Evolutionary conservation across 768 basidiomycete species (phyloP).

Genomic region (Mycena vulgaris): DNA sequence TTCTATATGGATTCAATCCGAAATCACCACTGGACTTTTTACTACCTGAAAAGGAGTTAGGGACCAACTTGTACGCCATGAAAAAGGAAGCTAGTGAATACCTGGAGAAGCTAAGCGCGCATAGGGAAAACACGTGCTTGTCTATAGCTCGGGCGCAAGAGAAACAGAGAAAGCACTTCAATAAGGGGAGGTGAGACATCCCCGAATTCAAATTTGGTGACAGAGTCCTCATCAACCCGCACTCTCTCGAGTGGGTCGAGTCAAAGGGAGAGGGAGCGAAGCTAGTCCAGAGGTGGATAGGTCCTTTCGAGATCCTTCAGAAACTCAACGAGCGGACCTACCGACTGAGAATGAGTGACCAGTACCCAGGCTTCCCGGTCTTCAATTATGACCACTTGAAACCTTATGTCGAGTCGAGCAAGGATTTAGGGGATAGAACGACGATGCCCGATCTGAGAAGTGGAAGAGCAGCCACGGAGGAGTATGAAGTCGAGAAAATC

Average conservation of each 20-base stretch:
- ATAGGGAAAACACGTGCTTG: neutral
- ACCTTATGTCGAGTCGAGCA: too few species aligned
- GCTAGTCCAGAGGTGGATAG: neutral
- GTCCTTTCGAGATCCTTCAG: neutral
- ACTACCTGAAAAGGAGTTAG: neutral
- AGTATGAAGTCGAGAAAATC: too few species aligned
- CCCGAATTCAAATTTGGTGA: neutral
- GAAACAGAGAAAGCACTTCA: neutral
- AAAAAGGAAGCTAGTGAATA: too few species aligned
- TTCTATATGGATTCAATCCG: neutral
- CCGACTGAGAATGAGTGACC: neutral
- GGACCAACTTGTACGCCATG: neutral
- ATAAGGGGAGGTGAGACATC: neutral
- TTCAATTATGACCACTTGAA: too few species aligned
- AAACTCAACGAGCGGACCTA: neutral
- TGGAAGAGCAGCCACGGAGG: too few species aligned
- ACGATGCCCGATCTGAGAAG: too few species aligned
- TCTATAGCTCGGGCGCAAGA: conserved; percentile 11
- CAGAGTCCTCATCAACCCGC: neutral
- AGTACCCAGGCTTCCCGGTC: too few species aligned
- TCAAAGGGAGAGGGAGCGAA: neutral
- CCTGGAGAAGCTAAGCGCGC: neutral
- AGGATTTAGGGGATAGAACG: too few species aligned
- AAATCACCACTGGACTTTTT: neutral
- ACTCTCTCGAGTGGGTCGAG: conserved; percentile 7